A percentile compares a stretch with the other conserved stretches of the same genome.
These are phyloP conservation scores for Andrographis paniculata DNA, from an alignment of 305 asterid genomes.

Conservation along the genomic window DNA sequence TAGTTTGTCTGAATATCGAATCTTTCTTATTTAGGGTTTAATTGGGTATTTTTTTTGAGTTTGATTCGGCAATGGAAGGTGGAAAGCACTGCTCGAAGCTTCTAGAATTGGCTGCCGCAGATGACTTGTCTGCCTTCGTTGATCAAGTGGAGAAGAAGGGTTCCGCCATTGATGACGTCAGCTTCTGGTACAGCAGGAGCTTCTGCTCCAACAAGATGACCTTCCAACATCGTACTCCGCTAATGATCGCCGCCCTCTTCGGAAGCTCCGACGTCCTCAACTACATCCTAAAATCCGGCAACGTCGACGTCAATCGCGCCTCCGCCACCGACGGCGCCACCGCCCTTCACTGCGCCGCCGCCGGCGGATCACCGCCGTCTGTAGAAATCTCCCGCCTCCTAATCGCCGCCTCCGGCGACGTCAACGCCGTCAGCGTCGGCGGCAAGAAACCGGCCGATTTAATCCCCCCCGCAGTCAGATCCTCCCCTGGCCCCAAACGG, in stretches of 20 bases:
- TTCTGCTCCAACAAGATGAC: slow-evolving; percentile 56
- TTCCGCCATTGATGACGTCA: slow-evolving; percentile 26
- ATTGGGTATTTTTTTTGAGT: slow-evolving; percentile 1
- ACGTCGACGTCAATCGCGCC: slow-evolving; percentile 50
- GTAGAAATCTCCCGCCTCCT: slow-evolving; percentile 38
- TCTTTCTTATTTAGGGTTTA: no score
- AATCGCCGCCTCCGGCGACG: slow-evolving; percentile 33
- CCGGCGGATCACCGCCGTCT: slow-evolving; percentile 47
- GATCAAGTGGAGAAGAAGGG: slow-evolving; percentile 34
- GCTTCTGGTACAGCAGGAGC: slow-evolving; percentile 47
- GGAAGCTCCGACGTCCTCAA: slow-evolving; percentile 48
- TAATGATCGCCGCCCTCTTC: slow-evolving; percentile 54
- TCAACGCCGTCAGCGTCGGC: slow-evolving; percentile 28
- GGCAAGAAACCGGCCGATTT: slow-evolving; percentile 52
- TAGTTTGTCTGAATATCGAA: no score
- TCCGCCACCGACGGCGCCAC: slow-evolving; percentile 65
- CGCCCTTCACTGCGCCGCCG: slow-evolving; percentile 67
- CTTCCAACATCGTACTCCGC: slow-evolving; percentile 51
- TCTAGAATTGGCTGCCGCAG: slow-evolving; percentile 50
- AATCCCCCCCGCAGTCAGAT: slow-evolving; percentile 32
- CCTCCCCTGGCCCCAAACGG: slow-evolving; percentile 20
- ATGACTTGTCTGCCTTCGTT: slow-evolving; percentile 33
- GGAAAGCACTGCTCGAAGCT: slow-evolving; percentile 40
- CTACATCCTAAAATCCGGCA: slow-evolving; percentile 30
- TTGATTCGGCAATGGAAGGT: slow-evolving; percentile 38